Conservation (phyloP, 108 stramenopile genomes). For the Poteriospumella lacustris region DNA sequence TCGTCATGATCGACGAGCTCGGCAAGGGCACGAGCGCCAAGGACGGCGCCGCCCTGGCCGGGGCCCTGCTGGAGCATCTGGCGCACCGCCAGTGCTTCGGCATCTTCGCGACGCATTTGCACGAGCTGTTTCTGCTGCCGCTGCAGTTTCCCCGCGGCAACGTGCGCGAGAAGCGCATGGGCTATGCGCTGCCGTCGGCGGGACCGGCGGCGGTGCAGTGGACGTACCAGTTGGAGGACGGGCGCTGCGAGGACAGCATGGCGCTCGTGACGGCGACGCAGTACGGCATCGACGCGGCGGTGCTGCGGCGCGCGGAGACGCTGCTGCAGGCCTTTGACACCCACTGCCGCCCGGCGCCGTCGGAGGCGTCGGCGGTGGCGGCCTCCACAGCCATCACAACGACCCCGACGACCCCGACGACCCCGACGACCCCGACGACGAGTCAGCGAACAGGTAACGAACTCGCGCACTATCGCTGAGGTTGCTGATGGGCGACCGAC, state of each 20-base stretch:
- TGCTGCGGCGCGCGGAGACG: slow-evolving; percentile 66
- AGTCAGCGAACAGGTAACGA: no score
- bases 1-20: slow-evolving; percentile 91
- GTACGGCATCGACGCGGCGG: slow-evolving; percentile 65
- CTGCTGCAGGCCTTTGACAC: slow-evolving; percentile 42
- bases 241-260: slow-evolving; percentile 72
- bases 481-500: no score
- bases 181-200: not conserved
- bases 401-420: no score
- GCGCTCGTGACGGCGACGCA: slow-evolving; percentile 71
- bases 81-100: slow-evolving; percentile 60
- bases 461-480: no score
- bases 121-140: slow-evolving; percentile 16
- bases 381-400: no score
- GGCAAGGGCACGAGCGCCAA: slow-evolving; percentile 75
- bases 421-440: no score
- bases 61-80: slow-evolving; percentile 74
- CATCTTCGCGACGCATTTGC: slow-evolving; percentile 77
- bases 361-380: no score
- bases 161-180: slow-evolving; percentile 9
- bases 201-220: slow-evolving; percentile 46
- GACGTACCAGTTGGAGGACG: slow-evolving; percentile 75
- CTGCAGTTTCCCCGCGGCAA: not conserved
- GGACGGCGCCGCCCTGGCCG: slow-evolving; percentile 76
- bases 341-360: not conserved